phyloP scores from a whole-genome alignment of 2,329 filamentous ascomycete genomes.

The Beauveria sp. region DNA sequence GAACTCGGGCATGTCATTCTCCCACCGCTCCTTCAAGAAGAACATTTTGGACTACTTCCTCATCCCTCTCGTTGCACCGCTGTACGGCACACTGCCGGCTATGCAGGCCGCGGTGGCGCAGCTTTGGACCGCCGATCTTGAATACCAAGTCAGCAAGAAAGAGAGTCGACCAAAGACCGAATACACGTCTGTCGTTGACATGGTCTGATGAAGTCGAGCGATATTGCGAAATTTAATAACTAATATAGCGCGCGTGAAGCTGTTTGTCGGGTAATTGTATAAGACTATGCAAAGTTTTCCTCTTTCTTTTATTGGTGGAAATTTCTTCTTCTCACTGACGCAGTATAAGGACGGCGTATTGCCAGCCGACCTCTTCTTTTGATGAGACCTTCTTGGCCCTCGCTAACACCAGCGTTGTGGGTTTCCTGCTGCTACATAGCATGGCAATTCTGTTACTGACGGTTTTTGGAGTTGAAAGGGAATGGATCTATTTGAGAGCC shows the following conservation, averaged over 20 bases:
- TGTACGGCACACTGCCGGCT: constrained; percentile 61
- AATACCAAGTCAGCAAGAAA: constrained; percentile 67
- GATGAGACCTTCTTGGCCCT: neutral
- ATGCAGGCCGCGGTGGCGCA: constrained; percentile 61
- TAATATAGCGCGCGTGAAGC: neutral
- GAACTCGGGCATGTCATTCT: constrained; percentile 58
- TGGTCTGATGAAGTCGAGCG: constrained; percentile 31
- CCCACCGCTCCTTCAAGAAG: constrained; percentile 44
- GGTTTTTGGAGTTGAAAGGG: neutral
- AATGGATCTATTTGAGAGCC: neutral
- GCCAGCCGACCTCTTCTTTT: neutral
- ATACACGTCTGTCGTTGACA: constrained; percentile 35
- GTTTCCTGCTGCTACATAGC: neutral
- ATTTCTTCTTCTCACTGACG: neutral
- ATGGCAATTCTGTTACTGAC: neutral
- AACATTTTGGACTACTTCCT: constrained; percentile 57
- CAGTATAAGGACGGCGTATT: neutral
- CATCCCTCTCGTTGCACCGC: constrained; percentile 58
- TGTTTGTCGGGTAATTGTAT: neutral
- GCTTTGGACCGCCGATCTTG: constrained; percentile 61
- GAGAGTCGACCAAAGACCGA: constrained; percentile 45
- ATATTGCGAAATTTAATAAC: neutral
- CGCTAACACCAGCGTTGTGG: neutral
- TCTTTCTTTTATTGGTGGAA: neutral
- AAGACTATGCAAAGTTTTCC: neutral